Evolutionary conservation across 257 asterid species (phyloP), one percentile per base, ranked within the genome.

Genomic region (Gentiana straminea): DNA sequence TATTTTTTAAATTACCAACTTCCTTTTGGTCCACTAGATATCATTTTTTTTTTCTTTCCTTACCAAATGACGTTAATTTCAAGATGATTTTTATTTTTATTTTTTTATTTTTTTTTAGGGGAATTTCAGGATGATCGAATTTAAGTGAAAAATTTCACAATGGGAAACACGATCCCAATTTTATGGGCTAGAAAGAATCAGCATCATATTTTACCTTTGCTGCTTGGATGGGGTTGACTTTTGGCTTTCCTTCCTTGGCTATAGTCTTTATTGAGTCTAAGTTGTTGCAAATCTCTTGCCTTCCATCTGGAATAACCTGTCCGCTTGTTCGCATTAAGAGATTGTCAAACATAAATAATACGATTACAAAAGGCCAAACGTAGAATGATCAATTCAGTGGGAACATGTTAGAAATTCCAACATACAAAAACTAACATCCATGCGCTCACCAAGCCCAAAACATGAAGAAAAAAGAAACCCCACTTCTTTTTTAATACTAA

Each of bases 301-400:
- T 47, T 37, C 49, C 8, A 36, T 32, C 54, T 37, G 50, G 24
- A 54, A 35, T 37, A 55, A 49, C 63, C 66, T 60, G 43, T 67
- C 46, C 49, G 11, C 11, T 51, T 15, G 51, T 60, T 36, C 51
- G 13, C 43, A 45, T 52, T 7, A 43, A 12, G 6, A 57, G 58
- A 56, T 36, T 48, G 32, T 41, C 10, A 41, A 41, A 3, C 8
- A 41, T 5, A 41, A 10, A 41, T 2, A 41, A 41, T 41, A 5
- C 9, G 46, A 41, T 41, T 41, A 41, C 7, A 41, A 10, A 2
- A 41, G 5, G 9, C 2, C 46, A 41, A 46, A 35, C 10, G 3
- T 9, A 5, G 4, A 44, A 55, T 34, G 13, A 49, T 46, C 24
- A 37, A 24, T 15, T 4, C 2, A 7, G 6, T 46, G n/a, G 4